phyloP scores from a whole-genome alignment of 2,329 filamentous ascomycete species.

The Phyllosticta citrichinensis region DNA sequence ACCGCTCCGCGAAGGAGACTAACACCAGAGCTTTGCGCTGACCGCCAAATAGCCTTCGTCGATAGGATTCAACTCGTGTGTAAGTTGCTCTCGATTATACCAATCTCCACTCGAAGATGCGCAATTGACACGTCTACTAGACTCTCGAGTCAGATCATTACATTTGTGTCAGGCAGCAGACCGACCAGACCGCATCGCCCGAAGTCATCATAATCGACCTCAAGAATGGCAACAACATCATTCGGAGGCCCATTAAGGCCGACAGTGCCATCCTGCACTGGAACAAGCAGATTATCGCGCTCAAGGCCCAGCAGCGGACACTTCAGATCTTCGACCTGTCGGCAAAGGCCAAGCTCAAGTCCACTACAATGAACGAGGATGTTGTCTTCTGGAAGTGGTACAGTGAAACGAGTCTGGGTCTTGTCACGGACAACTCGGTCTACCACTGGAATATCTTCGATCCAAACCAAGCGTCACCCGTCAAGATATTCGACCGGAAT shows the following conservation, averaged over 20 bases:
- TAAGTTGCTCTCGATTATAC: constrained; percentile 37
- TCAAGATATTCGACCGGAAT: constrained; percentile 92
- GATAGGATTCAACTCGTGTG: constrained; percentile 82
- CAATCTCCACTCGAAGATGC: neutral
- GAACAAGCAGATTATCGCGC: constrained; percentile 87
- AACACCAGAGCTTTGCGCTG: constrained; percentile 17
- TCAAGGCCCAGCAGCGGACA: constrained; percentile 88
- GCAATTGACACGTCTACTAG: constrained; percentile 37
- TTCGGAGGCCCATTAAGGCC: constrained; percentile 90
- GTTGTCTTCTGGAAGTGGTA: constrained; percentile 99
- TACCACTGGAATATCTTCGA: constrained; percentile 99
- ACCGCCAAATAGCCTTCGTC: constrained; percentile 45
- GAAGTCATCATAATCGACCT: constrained; percentile 97
- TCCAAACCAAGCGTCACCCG: constrained; percentile 59
- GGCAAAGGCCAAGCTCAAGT: constrained; percentile 92
- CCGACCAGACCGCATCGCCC: constrained; percentile 65
- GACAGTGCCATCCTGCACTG: constrained; percentile 99
- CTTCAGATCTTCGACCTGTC: constrained; percentile 96
- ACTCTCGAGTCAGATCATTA: constrained; percentile 96
- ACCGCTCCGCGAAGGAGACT: neutral
- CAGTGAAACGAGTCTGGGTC: constrained; percentile 74
- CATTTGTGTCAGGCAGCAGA: constrained; percentile 87
- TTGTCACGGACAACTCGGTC: constrained; percentile 83
- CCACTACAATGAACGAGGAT: constrained; percentile 91
- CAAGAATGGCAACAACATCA: constrained; percentile 94